Evolutionary conservation across 225 moss, liverwort and hornwort genomes (phyloP), one percentile per base, ranked within the genome.

Genomic region (Antitrichia curtipendula): DNA sequence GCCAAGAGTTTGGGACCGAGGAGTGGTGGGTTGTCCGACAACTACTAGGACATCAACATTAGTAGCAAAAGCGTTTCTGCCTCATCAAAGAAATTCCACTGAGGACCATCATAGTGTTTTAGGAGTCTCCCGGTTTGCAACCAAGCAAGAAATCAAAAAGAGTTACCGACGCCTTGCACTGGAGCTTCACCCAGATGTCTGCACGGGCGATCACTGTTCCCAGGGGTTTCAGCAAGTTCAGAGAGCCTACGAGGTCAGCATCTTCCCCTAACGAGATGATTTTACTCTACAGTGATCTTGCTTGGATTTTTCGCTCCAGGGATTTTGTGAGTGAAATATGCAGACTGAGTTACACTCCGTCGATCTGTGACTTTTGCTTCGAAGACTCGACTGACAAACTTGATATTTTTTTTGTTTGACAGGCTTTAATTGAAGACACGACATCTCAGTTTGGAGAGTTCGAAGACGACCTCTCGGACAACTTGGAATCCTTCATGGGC

Each of bases 401-500:
- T 43, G 34, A 1, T 76, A 9, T 9, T 14, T 24, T 56, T 78
- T 56, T 24, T 25, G 45, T 16, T 57, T 28, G 34, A 50, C 85
- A 93, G 93, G 90, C 91, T 85, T 90, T 93, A 52, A 78, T 92
- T 89, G 72, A 90, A 69, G 90, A 88, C 80, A 80, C 87, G 34
- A 90, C 88, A 49, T 74, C 84, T 2, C 89, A 91, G 43, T 91
- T 93, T 45, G 93, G 92, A 47, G 90, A 92, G 57, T 93, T 93
- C 25, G 93, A 93, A 62, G 91, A 91, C 52, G 89, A 92, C 32
- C 31, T 88, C 40, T 89, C 92, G 54, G 93, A 94, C 43, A 92
- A 91, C 80, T 65, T 91, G 68, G 96, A 95, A 19, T 59, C 83
- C 28, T 94, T 95, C 69, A 93, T 93, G 92, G 96, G 96, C 52